Conservation (phyloP, 2,329 filamentous ascomycete species). For the Ceratocystis alfenasii region DNA sequence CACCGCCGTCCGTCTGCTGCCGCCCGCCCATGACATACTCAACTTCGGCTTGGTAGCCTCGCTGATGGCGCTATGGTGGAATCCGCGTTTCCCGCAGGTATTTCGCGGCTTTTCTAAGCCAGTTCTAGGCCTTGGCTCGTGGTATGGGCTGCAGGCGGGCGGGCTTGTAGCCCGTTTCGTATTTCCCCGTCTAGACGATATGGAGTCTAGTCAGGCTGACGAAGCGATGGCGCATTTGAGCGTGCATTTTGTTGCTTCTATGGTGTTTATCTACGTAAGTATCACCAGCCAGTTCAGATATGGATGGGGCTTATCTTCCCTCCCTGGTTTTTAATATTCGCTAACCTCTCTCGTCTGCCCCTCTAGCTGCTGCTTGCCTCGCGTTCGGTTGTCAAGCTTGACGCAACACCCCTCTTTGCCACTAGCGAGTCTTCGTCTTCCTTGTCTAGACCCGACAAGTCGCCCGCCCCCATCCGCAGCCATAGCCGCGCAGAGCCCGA, state of each 20-base stretch:
- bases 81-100: constrained; percentile 51
- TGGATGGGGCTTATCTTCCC: background rate
- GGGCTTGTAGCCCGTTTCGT: constrained; percentile 44
- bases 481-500: constrained; percentile 12
- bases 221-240: constrained; percentile 35
- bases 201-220: constrained; percentile 32
- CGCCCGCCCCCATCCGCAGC: background rate
- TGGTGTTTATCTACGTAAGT: constrained; percentile 44
- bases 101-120: constrained; percentile 48
- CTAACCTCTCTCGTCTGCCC: background rate
- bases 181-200: constrained; percentile 35
- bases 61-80: constrained; percentile 52
- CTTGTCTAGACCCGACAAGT: constrained; percentile 8
- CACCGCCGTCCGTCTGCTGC: constrained; percentile 32
- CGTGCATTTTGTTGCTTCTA: constrained; percentile 44
- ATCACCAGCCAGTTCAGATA: background rate
- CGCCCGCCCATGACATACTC: constrained; percentile 33
- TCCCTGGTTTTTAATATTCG: background rate
- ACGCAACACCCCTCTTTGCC: constrained; percentile 44
- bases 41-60: constrained; percentile 39
- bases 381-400: constrained; percentile 31
- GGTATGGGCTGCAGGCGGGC: constrained; percentile 54
- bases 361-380: background rate
- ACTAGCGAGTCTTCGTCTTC: constrained; percentile 10
- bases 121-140: constrained; percentile 48